Conservation (phyloP, 208 protist genomes). For the Trypanosoma caninum region DNA sequence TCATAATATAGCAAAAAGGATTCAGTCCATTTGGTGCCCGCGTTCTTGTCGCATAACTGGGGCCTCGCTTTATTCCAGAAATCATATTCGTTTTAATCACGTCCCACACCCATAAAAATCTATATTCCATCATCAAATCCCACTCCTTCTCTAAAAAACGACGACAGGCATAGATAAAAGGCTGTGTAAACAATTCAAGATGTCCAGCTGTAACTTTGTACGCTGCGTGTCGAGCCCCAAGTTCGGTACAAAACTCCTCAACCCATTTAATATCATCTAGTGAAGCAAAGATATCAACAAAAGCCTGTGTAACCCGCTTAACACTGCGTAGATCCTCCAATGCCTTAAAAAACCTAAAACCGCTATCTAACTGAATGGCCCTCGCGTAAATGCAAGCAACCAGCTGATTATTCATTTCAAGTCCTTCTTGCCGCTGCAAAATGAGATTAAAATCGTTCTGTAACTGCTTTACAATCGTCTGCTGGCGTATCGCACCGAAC, state of each 20-base stretch:
- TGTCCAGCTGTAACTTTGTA: constrained; percentile 54
- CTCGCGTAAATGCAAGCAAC: constrained; percentile 62
- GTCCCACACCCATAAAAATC: constrained; percentile 50
- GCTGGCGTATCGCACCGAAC: constrained; percentile 41
- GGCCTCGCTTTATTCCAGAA: constrained; percentile 41
- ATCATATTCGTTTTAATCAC: constrained; percentile 48
- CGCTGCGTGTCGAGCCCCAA: constrained; percentile 47
- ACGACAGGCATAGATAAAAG: constrained; percentile 67
- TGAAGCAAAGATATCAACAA: constrained; percentile 39
- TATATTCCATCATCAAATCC: constrained; percentile 60
- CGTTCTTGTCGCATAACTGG: constrained; percentile 39
- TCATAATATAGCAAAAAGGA: constrained; percentile 69
- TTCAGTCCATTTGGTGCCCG: constrained; percentile 32
- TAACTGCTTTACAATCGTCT: constrained; percentile 41
- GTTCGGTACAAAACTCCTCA: constrained; percentile 52
- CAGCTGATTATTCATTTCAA: constrained; percentile 48
- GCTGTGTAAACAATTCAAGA: constrained; percentile 46
- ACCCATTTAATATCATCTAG: constrained; percentile 36
- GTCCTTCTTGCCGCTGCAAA: constrained; percentile 39
- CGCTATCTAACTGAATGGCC: constrained; percentile 62
- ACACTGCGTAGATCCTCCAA: constrained; percentile 52
- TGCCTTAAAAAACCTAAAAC: constrained; percentile 51
- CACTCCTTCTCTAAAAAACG: constrained; percentile 71
- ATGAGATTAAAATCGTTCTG: constrained; percentile 61
- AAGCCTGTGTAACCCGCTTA: constrained; percentile 48